These are phyloP conservation scores for Pelargonium myrrhifolium DNA, from an alignment of 441 rosid genomes.

Conservation along the genomic window DNA sequence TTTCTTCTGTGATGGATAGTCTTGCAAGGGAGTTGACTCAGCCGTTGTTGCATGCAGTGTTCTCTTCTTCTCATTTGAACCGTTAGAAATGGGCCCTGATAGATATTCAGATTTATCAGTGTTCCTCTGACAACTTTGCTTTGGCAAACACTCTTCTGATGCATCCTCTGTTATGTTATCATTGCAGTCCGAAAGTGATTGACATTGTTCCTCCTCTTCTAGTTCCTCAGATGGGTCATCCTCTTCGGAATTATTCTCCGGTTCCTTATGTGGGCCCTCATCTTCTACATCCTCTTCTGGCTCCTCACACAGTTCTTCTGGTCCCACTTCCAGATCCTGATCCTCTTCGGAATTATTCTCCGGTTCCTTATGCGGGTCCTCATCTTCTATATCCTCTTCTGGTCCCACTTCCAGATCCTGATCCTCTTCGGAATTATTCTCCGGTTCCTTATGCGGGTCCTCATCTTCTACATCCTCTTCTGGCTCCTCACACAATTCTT, in stretches of 20 bases:
- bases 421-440: background rate
- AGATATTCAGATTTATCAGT: slow-evolving; percentile 4
- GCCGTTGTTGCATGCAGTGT: background rate
- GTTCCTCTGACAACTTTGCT: background rate
- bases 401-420: no score
- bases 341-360: background rate
- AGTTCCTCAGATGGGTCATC: background rate
- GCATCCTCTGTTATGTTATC: background rate
- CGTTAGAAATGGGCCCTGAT: slow-evolving; percentile 5
- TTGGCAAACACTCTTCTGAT: background rate
- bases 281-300: slow-evolving; percentile 6
- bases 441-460: background rate
- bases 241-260: background rate
- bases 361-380: background rate
- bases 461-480: slow-evolving; percentile 5
- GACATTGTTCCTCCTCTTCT: background rate
- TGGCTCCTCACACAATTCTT: no score
- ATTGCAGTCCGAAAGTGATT: background rate
- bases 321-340: no score
- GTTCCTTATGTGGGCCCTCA: background rate
- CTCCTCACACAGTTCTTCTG: background rate
- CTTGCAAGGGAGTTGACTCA: slow-evolving; percentile 9
- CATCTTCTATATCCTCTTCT: background rate
- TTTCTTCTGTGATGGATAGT: slow-evolving; percentile 6
- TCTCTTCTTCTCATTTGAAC: slow-evolving; percentile 13